A percentile compares a stretch with the other conserved stretches of the same genome.
Evolutionary conservation across 73 alveolate species (phyloP).

Genomic region (Stentor coeruleus): DNA sequence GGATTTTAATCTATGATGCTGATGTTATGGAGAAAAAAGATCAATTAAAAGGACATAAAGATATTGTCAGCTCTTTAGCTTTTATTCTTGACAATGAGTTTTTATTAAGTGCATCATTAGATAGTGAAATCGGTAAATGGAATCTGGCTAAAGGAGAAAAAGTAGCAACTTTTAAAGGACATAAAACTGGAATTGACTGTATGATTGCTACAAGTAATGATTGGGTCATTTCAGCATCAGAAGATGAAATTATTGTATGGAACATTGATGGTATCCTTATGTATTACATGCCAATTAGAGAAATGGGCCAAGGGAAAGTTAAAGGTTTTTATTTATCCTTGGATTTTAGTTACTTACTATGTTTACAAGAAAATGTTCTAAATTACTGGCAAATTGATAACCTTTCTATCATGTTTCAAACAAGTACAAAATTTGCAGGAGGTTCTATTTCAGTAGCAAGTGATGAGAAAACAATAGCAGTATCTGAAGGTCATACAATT

Average conservation of each 20-base stretch:
- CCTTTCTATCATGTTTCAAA: not conserved
- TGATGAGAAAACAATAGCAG: not conserved
- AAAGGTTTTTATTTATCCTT: not conserved
- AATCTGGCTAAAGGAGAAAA: not conserved
- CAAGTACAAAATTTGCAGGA: not conserved
- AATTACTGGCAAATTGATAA: not conserved
- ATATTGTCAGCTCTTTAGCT: not conserved
- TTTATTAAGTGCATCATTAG: not conserved
- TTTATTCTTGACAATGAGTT: not conserved
- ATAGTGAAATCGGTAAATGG: not conserved
- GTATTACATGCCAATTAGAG: not conserved
- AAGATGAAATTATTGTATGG: not conserved
- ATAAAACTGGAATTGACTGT: constrained; percentile 6
- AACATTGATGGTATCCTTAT: not conserved
- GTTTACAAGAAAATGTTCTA: not conserved
- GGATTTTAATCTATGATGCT: not conserved
- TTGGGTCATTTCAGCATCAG: not conserved
- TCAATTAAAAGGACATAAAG: constrained; percentile 19
- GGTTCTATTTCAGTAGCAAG: not conserved
- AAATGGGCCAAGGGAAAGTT: not conserved
- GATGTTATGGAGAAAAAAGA: not conserved
- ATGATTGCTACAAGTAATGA: not conserved
- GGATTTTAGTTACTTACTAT: not conserved
- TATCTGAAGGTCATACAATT: not conserved
- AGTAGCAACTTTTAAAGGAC: constrained; percentile 11